Evolutionary conservation across 2,329 filamentous ascomycete genomes (phyloP), one percentile per base, ranked within the genome.

Genomic region (Fusarium sp.): DNA sequence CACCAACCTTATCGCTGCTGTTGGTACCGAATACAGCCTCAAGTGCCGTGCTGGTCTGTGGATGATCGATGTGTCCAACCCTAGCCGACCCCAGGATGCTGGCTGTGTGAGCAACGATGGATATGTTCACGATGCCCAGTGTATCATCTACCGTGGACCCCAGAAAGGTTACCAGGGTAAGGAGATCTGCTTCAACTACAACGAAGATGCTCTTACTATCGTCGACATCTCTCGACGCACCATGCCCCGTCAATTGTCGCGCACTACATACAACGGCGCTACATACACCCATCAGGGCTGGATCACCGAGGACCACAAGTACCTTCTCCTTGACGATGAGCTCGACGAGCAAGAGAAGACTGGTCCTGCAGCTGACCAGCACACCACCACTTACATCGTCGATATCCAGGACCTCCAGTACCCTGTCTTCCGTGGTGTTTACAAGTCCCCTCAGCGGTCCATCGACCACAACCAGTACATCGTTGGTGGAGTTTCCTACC

Each of bases 291-390:
- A 89, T 71, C 87, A 89, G 73, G 87, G 87, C 45, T 85, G 83
- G 79, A 76, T 88, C 12, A 80, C 85, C 34, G 81, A 86, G 74
- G 74, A 77, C 16, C 61, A 75, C 79, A 59, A 82, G 44, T 83
- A 83, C 70, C 78, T 77, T 46, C 80, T 87, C 20, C 77, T 87
- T 16, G 85, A 87, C 70, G 85, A 87, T 69, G 86, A 87, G 74
- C 80, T 84, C 25, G 86, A 88, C 72, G 86, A 88, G 76, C 74
- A 78, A 34, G 76, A 83, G n/a, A 71, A 73, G 20, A 78, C 79
- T 14, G 81, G 81, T 10, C 76, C 79, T 2, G 83, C 80, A 1
- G 77, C 78, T 8, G 53, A 75, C 73, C 55, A 79, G 76, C 81
- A 77, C 68, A 84, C 85, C 9, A 84, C 83, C 25, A 86, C 84